A percentile compares a stretch with the other conserved stretches of the same genome.
Evolutionary conservation across 495 filamentous ascomycete species (phyloP).

Genomic region (Hypomontagnella submonticulosa): DNA sequence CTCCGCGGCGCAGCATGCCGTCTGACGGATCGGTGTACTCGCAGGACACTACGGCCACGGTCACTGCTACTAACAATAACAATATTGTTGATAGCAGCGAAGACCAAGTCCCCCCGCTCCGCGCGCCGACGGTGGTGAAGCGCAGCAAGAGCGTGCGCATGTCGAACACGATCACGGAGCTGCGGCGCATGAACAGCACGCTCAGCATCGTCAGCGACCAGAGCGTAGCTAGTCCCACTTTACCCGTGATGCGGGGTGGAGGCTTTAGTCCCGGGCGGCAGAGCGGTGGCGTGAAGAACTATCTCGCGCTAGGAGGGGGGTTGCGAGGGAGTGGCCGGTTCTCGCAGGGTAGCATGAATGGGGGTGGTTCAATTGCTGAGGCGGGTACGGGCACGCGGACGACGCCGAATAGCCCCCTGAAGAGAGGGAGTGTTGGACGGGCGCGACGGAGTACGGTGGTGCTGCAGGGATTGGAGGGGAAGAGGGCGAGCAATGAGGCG

Average conservation of each 20-base stretch:
- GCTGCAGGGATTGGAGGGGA: slow-evolving; percentile 27
- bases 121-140: slow-evolving; percentile 7
- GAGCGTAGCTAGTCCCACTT: slow-evolving; percentile 46
- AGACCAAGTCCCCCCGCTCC: slow-evolving; percentile 40
- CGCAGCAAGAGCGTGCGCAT: slow-evolving; percentile 37
- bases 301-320: slow-evolving; percentile 42
- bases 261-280: slow-evolving; percentile 43
- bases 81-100: not conserved
- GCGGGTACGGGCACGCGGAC: not conserved
- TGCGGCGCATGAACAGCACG: slow-evolving; percentile 52
- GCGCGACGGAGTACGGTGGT: slow-evolving; percentile 33
- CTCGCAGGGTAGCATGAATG: not conserved
- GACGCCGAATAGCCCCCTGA: not conserved
- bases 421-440: slow-evolving; percentile 9
- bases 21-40: slow-evolving; percentile 45
- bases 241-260: slow-evolving; percentile 47
- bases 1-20: slow-evolving; percentile 29
- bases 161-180: slow-evolving; percentile 44
- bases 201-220: slow-evolving; percentile 45
- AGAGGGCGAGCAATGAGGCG: slow-evolving; percentile 10
- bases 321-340: not conserved
- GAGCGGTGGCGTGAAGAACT: slow-evolving; percentile 42
- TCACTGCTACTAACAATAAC: not conserved
- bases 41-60: slow-evolving; percentile 29
- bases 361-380: not conserved